phyloP scores from a whole-genome alignment of 441 rosid genomes.

The Hura crepitans region DNA sequence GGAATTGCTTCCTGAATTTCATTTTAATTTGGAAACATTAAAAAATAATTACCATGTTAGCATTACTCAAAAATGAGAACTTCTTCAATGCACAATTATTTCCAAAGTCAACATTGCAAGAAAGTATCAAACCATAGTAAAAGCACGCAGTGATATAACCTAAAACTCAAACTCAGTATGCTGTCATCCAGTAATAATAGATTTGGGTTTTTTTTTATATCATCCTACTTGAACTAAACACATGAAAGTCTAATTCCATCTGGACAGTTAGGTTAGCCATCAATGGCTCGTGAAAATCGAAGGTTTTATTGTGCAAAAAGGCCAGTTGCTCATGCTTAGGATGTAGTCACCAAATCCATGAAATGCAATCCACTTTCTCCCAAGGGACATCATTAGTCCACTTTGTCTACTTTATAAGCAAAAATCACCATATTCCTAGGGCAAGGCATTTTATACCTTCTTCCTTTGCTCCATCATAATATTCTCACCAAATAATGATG shows the following conservation, averaged over 20 bases:
- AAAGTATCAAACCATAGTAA: neutral
- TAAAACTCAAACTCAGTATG: neutral
- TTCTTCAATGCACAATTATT: neutral
- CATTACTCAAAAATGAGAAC: neutral
- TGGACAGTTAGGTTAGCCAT: neutral
- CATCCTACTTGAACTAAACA: conserved; percentile 2
- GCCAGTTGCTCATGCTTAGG: no score
- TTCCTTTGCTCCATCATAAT: no score
- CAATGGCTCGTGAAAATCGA: neutral
- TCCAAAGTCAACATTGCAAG: neutral
- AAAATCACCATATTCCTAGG: neutral
- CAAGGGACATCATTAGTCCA: no score
- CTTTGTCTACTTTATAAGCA: no score
- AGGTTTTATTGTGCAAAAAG: neutral
- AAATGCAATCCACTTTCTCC: no score
- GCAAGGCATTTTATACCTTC: neutral
- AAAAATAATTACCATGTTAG: neutral
- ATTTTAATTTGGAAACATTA: neutral
- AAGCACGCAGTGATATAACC: neutral
- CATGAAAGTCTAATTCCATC: neutral
- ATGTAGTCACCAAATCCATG: no score
- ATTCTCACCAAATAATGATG: no score
- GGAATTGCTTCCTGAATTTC: neutral
- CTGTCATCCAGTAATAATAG: neutral
- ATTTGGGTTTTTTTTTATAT: neutral